Conservation (phyloP, 108 stramenopile genomes). For the Pseudonitzschia multistriata region DNA sequence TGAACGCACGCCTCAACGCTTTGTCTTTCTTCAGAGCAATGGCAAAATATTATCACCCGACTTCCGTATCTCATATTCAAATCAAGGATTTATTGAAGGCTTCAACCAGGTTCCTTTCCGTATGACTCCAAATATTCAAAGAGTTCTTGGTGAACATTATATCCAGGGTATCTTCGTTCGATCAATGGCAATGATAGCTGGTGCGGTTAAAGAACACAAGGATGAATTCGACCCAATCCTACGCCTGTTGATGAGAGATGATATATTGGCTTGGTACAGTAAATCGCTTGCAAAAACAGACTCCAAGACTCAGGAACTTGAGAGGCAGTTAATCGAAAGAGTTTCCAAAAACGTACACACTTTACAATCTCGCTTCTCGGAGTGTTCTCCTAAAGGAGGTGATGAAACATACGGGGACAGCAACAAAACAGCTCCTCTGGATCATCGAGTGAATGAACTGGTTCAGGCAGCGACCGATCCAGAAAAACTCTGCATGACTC, state of each 20-base stretch:
- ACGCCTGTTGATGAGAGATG: constrained; percentile 75
- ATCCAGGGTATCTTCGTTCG: constrained; percentile 64
- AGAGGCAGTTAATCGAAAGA: constrained; percentile 73
- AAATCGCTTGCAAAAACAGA: constrained; percentile 75
- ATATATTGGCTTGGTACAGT: constrained; percentile 83
- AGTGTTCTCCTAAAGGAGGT: constrained; percentile 43
- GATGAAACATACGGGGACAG: neutral
- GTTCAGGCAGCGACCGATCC: constrained; percentile 50
- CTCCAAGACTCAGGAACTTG: constrained; percentile 77
- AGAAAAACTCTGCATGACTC: constrained; percentile 67
- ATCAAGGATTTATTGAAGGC: constrained; percentile 74
- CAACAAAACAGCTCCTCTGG: constrained; percentile 38
- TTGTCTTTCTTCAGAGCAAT: constrained; percentile 52
- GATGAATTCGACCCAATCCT: constrained; percentile 69
- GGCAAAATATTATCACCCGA: constrained; percentile 67
- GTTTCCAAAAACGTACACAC: constrained; percentile 67
- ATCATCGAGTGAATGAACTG: constrained; percentile 57
- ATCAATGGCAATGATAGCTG: constrained; percentile 60
- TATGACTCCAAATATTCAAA: constrained; percentile 71
- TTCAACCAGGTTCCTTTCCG: constrained; percentile 69
- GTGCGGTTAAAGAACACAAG: constrained; percentile 47
- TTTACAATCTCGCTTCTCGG: constrained; percentile 55
- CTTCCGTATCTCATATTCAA: constrained; percentile 76
- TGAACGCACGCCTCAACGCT: constrained; percentile 71
- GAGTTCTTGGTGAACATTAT: constrained; percentile 63